Conservation (phyloP, 2,329 filamentous ascomycete genomes). For the Emergomyces pasteurianus region DNA sequence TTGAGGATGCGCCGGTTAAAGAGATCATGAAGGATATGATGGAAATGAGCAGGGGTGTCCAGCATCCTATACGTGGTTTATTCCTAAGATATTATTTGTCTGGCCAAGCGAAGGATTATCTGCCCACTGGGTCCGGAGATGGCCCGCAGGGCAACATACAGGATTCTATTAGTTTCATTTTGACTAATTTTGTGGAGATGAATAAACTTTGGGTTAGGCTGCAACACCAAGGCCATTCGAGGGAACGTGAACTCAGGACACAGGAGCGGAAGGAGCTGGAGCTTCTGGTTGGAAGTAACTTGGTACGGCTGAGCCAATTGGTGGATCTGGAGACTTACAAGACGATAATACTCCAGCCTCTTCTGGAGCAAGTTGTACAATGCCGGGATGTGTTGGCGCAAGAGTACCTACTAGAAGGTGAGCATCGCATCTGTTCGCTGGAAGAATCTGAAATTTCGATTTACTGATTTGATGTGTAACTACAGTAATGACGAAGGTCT, state of each 20-base stretch:
- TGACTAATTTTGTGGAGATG: conserved; percentile 99
- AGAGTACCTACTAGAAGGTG: conserved; percentile 83
- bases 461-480: conserved; percentile 16
- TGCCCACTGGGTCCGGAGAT: conserved; percentile 71
- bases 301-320: conserved; percentile 86
- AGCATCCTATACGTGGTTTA: conserved; percentile 88
- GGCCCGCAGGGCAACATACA: conserved; percentile 91
- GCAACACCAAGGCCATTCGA: conserved; percentile 93
- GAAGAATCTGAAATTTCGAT: background rate
- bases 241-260: conserved; percentile 84
- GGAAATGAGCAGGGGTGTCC: conserved; percentile 98
- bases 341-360: conserved; percentile 70
- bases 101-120: conserved; percentile 80
- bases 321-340: conserved; percentile 95
- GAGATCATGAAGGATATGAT: conserved; percentile 99
- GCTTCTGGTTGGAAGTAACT: conserved; percentile 88
- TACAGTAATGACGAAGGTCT: conserved; percentile 89
- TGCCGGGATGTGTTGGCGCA: conserved; percentile 94
- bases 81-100: conserved; percentile 95
- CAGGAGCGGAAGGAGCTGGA: conserved; percentile 93
- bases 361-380: conserved; percentile 94
- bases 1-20: conserved; percentile 95
- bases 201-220: conserved; percentile 98
- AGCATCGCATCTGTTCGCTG: conserved; percentile 6
- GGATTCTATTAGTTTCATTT: conserved; percentile 93